Base-by-base conservation (phyloP, 2,329 filamentous ascomycete species). In the Beauveria scarabaeidicola region DNA sequence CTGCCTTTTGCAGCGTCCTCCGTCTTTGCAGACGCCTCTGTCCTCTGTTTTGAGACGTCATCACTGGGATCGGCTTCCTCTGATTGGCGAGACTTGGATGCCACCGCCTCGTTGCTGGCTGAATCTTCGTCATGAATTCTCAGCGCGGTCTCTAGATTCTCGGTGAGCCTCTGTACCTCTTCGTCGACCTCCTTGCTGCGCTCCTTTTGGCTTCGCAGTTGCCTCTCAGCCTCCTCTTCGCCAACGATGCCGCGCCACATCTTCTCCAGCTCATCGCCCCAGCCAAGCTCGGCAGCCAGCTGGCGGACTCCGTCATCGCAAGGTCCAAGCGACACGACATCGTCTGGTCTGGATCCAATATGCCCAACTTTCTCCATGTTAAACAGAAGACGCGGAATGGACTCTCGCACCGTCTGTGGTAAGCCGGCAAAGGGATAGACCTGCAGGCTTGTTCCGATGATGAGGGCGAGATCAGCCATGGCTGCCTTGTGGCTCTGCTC, bases 351-450 rank as follows among this genome's bases (percentile, higher is more conserved):
- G 8, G 80, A 81, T 0, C 94, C 94, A 40, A 99, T 70, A 21
- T 83, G 83, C 0, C 94, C 93, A 0, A 96, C 94, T 40, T 77
- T 77, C 71, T 97, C 90, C 74, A 87, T 81, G 71, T 99, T 99
- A 72, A 99, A 89, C 21, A 99, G 78, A 2, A 99, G 75, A 10
- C 94, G 82, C 0, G 93, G 94, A 3, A 82, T 82, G 1, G 77
- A 78, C 1, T 85, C 78, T 3, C 71, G 68, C 23, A 85, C 86
- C 64, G 87, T 75, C 15, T 81, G 75, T 0, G 93, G 92, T 53
- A 97, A 76, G 51, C 85, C 85, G 1, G 93, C 91, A 71, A 99
- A 99, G 0, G 94, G 94, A 63, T 92, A 89, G 2, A 97, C 93
- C 0, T 80, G 84, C 61, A 97, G 74, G 67, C 91, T 96, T 0